A percentile compares a stretch with the other conserved stretches of the same genome.
Conservation (phyloP, 108 stramenopile genomes). For the Fistulifera pelliculosa region DNA sequence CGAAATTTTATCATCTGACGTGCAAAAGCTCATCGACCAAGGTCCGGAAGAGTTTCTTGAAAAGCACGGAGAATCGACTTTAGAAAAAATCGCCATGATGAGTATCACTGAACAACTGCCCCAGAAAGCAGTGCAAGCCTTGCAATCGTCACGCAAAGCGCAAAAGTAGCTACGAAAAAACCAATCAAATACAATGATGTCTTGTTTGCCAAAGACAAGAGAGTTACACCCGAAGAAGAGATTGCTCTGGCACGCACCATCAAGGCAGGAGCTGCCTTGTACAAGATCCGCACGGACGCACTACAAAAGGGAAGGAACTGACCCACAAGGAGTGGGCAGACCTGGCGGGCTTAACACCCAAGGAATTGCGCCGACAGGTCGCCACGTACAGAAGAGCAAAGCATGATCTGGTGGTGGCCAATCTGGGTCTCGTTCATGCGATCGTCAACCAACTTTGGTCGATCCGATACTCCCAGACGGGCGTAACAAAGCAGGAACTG, state of each 20-base stretch:
- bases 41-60: constrained; percentile 29
- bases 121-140: constrained; percentile 25
- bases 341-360: constrained; percentile 38
- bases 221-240: constrained; percentile 60
- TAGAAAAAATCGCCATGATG: constrained; percentile 55
- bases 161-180: neutral
- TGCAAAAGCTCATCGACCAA: constrained; percentile 32
- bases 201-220: neutral
- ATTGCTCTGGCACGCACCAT: constrained; percentile 60
- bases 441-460: constrained; percentile 46
- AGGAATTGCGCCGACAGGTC: constrained; percentile 44
- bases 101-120: constrained; percentile 42
- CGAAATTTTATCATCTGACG: constrained; percentile 23
- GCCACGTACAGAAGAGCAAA: constrained; percentile 62
- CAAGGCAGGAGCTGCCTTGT: constrained; percentile 50
- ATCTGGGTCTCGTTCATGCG: constrained; percentile 75
- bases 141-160: constrained; percentile 1
- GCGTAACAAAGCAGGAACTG: constrained; percentile 68
- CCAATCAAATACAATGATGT: neutral
- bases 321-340: constrained; percentile 56
- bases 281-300: constrained; percentile 46
- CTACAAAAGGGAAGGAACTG: constrained; percentile 27
- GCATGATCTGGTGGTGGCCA: constrained; percentile 60
- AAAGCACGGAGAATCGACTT: constrained; percentile 16
- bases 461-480: constrained; percentile 10